Base-by-base conservation (phyloP, 345 rosid species). In the Mangifera indica region DNA sequence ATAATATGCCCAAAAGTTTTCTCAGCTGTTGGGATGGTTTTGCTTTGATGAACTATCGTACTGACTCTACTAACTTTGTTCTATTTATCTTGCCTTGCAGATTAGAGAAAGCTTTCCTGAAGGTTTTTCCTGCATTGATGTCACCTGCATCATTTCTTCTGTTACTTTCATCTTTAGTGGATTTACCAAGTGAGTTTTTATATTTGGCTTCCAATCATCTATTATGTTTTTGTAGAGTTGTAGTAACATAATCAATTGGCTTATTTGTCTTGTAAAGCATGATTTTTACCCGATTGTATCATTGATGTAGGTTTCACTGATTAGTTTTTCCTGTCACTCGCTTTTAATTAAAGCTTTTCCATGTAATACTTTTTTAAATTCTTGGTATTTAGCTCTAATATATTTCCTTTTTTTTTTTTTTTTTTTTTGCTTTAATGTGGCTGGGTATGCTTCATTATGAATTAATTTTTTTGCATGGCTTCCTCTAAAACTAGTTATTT, bases 81-180 rank as follows among this genome's bases (percentile, higher is more conserved):
- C 54, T 59, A 56, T 58, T 25, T 45, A 24, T 75, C 72, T 79
- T 51, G 25, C 21, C 18, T 79, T 80, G 82, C 87, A 94, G 98
- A 79, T 83, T 89, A 77, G 92, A 89, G 71, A 92, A 85, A 80
- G 79, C 87, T 44, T 92, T 95, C 80, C 76, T 84, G 76, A 84
- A 84, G 84, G 73, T 89, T 76, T 89, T 90, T 79, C 98, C 93
- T 0, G 93, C 84, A 72, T 55, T 92, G 78, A 87, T 89, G 56
- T 91, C 99, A 58, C 83, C 92, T 60, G 98, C 93, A 5, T 95
- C 98, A 29, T 29, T 95, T 84, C 98, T 95, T 76, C 98, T 97
- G 32, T 81, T 92, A 10, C 89, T 92, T 85, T 88, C 95, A 72
- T 89, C 98, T 78, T 72, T 95, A 66, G 53, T 92, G 74, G 98